Evolutionary conservation across 768 basidiomycete species (phyloP), one percentile per base, ranked within the genome.

Genomic region (Tephrocybe sp.): DNA sequence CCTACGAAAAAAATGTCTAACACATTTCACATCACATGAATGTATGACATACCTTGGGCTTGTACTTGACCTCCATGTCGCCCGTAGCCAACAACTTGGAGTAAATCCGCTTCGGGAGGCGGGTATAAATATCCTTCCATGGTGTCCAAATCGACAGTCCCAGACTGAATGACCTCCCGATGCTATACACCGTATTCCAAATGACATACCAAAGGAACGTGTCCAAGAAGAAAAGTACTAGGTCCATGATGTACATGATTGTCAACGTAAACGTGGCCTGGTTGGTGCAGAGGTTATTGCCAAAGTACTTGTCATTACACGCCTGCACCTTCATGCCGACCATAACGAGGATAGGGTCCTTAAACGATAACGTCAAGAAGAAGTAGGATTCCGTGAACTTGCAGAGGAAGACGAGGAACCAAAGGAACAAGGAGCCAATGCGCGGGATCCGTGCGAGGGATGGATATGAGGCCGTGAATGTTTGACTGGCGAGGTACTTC

Each of bases 181-280:
- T 91, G 63, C 86, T 89, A 72, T 90, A 89, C 48, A 94, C 89
- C 9, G 93, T 95, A 69, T 98, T 98, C 96, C 96, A 98, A 64
- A 98, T 98, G 72, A 98, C 95, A 65, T 95, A 99, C 97, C 97
- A 99, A 25, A 99, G 72, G 87, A 98, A 99, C 6, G 97, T 99
- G 73, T 99, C 97, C 69, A 99, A 77, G 82, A 98, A 99, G 82
- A 92, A 99, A 37, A 99, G 81, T 44, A 88, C 84, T 39, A 99
- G 73, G 64, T 98, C 97, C 96, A 98, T 98, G 75, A 97, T 74
- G 65, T 94, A 98, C 96, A 98, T 99, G 76, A 98, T 89, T 47
- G 97, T 84, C 64, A 99, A 70, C 8, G 96, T 88, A 70, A 98
- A 98, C 3, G 90, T 91, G 1, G 94, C 90, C 58, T 99, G 97